Percentiles rank a stretch among this genome's conserved stretches.
Evolutionary conservation across 2,329 filamentous ascomycete species (phyloP).

Genomic region (Chalaropsis ovoidea): DNA sequence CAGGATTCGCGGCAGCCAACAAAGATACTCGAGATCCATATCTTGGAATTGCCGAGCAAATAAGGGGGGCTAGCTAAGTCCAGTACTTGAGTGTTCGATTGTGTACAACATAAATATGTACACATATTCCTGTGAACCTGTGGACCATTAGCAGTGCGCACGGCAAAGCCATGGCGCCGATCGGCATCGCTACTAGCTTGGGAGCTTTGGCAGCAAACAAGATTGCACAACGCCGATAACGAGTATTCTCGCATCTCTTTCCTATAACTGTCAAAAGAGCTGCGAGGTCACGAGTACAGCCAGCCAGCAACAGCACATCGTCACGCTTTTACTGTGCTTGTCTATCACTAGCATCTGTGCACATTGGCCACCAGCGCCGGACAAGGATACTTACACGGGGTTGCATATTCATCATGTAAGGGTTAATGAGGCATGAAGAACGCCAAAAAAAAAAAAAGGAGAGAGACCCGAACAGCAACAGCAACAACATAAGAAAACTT

Average conservation of each 20-base stretch:
- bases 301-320: no score
- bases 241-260: background rate
- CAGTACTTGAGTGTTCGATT: background rate
- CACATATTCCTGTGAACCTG: background rate
- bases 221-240: background rate
- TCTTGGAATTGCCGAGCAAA: background rate
- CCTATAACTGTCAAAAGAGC: background rate
- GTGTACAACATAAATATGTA: background rate
- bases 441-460: no score
- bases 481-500: no score
- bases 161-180: constrained; percentile 1
- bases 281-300: no score
- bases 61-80: background rate
- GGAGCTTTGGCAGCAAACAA: constrained; percentile 7
- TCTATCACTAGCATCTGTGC: no score
- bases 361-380: no score
- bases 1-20: background rate
- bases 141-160: background rate
- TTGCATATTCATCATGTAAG: no score
- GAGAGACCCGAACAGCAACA: no score
- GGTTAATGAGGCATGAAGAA: no score
- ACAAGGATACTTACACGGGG: no score
- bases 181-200: background rate
- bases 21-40: background rate
- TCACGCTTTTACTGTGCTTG: no score